phyloP scores from a whole-genome alignment of 306 rosid genomes.

The Malus domestica region ASM211411v1 NC_041789.1:10101501-10102000 shows the following conservation, averaged over 20 bases:
- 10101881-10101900: constrained; percentile 60
- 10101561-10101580: constrained; percentile 19
- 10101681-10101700: constrained; percentile 66
- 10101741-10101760: constrained; percentile 67
- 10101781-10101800: constrained; percentile 39
- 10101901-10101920: constrained; percentile 75
- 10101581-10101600: constrained; percentile 14
- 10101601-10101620: constrained; percentile 21
- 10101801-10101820: constrained; percentile 48
- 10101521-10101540: constrained; percentile 15
- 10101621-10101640: constrained; percentile 61
- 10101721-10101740: constrained; percentile 67
- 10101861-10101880: constrained; percentile 75
- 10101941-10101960: constrained; percentile 98
- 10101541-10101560: constrained; percentile 12
- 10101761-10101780: constrained; percentile 77
- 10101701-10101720: constrained; percentile 51
- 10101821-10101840: constrained; percentile 61
- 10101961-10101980: constrained; percentile 20
- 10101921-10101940: constrained; percentile 76
- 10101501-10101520: constrained; percentile 20
- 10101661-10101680: constrained; percentile 82
- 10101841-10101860: constrained; percentile 77
- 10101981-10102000: background rate
- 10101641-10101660: constrained; percentile 56